phyloP scores from a whole-genome alignment of 345 rosid species.

The Pistacia integerrima region DNA sequence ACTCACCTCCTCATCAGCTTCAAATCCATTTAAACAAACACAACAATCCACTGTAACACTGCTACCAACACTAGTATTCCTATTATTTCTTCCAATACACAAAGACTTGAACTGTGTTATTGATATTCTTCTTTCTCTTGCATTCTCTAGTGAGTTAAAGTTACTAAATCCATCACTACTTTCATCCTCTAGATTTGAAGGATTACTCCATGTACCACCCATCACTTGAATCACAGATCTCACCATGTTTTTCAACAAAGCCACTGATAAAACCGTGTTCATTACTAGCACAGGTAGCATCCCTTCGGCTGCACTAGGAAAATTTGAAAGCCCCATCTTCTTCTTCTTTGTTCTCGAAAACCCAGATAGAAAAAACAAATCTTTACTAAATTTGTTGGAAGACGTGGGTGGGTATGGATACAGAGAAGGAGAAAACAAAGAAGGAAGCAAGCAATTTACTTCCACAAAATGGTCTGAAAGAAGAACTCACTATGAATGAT shows the following conservation, averaged over 20 bases:
- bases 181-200: slow-evolving; percentile 26
- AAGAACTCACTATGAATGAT: neutral
- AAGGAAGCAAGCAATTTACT: neutral
- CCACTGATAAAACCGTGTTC: slow-evolving; percentile 62
- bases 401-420: neutral
- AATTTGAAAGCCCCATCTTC: slow-evolving; percentile 74
- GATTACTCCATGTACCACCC: slow-evolving; percentile 14
- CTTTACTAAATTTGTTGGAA: neutral
- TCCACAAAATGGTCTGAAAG: neutral
- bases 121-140: slow-evolving; percentile 44
- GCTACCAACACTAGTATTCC: neutral
- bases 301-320: slow-evolving; percentile 62
- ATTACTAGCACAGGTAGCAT: slow-evolving; percentile 65
- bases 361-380: neutral
- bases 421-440: neutral
- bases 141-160: slow-evolving; percentile 9
- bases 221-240: slow-evolving; percentile 50
- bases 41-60: slow-evolving; percentile 49
- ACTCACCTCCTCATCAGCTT: slow-evolving; percentile 79
- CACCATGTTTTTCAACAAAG: slow-evolving; percentile 56
- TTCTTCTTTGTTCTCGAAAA: neutral
- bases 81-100: slow-evolving; percentile 4
- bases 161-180: slow-evolving; percentile 18
- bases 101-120: slow-evolving; percentile 55
- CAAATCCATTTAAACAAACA: slow-evolving; percentile 74